Evolutionary conservation across 2,329 filamentous ascomycete species (phyloP).

Genomic region (Fusarium poae): DNA sequence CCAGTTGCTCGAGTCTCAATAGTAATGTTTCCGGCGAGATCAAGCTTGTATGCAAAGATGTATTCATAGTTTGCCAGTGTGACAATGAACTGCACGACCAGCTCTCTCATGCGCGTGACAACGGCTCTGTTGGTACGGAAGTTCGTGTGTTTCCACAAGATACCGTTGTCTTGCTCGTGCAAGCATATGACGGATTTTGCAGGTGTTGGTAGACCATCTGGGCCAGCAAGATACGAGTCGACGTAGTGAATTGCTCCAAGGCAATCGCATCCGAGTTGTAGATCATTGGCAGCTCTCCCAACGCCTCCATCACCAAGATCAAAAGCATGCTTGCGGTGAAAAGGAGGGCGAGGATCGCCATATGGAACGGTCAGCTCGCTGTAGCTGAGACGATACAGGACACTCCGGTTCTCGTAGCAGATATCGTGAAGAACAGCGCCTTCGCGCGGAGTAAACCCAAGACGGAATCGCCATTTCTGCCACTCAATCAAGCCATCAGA

Average conservation of each 20-base stretch:
- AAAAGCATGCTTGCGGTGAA: constrained; percentile 78
- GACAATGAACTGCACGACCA: constrained; percentile 76
- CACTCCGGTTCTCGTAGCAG: constrained; percentile 71
- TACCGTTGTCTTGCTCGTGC: constrained; percentile 78
- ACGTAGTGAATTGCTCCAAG: constrained; percentile 64
- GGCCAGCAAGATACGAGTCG: constrained; percentile 62
- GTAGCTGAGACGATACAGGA: constrained; percentile 75
- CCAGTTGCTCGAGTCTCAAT: constrained; percentile 75
- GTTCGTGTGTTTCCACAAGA: constrained; percentile 79
- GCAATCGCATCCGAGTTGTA: constrained; percentile 73
- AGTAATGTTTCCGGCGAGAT: constrained; percentile 71
- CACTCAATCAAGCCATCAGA: constrained; percentile 61
- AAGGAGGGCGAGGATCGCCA: constrained; percentile 73
- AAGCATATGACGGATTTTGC: constrained; percentile 73
- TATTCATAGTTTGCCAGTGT: constrained; percentile 80
- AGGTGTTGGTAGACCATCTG: constrained; percentile 65
- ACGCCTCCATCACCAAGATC: constrained; percentile 77
- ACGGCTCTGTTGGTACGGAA: constrained; percentile 71
- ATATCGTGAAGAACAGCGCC: constrained; percentile 77
- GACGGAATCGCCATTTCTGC: constrained; percentile 76
- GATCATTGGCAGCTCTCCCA: constrained; percentile 74
- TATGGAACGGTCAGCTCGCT: constrained; percentile 80
- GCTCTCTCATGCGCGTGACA: constrained; percentile 69
- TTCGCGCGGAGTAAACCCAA: constrained; percentile 77
- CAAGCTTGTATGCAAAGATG: constrained; percentile 65